phyloP scores from a whole-genome alignment of 2,329 filamentous ascomycete genomes.

The Periconia macrospinosa region DNA sequence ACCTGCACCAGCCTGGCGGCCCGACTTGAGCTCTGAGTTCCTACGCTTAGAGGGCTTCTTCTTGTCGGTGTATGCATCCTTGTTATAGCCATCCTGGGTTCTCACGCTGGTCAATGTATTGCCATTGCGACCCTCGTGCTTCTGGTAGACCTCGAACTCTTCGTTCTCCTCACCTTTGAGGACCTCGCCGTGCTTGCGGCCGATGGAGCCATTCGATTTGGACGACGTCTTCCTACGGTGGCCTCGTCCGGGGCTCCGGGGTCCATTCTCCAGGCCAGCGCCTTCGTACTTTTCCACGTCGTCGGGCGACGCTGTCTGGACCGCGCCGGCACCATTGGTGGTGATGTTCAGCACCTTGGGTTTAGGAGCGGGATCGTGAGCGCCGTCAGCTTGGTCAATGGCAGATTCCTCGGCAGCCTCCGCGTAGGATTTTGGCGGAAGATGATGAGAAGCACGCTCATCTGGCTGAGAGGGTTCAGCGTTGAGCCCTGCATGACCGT shows the following conservation, averaged over 20 bases:
- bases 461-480: conserved; percentile 45
- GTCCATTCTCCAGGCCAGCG: conserved; percentile 33
- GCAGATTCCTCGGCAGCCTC: conserved; percentile 42
- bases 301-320: conserved; percentile 1
- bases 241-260: conserved; percentile 33
- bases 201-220: conserved; percentile 34
- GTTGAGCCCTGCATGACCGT: conserved; percentile 25
- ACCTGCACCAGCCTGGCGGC: conserved; percentile 56
- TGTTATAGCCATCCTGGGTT: conserved; percentile 42
- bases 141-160: conserved; percentile 43
- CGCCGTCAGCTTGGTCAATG: conserved; percentile 20
- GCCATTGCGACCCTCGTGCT: conserved; percentile 48
- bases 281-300: conserved; percentile 28
- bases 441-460: conserved; percentile 42
- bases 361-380: conserved; percentile 8
- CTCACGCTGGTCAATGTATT: conserved; percentile 50
- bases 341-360: conserved; percentile 3
- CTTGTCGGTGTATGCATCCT: conserved; percentile 36
- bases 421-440: conserved; percentile 49
- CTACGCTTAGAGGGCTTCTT: conserved; percentile 29
- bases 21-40: conserved; percentile 52
- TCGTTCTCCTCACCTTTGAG: conserved; percentile 17
- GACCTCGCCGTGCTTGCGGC: conserved; percentile 30
- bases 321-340: conserved; percentile 12
- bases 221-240: conserved; percentile 33